Base-by-base conservation (phyloP, 73 alveolate species). In the Uronychia binucleata region DNA sequence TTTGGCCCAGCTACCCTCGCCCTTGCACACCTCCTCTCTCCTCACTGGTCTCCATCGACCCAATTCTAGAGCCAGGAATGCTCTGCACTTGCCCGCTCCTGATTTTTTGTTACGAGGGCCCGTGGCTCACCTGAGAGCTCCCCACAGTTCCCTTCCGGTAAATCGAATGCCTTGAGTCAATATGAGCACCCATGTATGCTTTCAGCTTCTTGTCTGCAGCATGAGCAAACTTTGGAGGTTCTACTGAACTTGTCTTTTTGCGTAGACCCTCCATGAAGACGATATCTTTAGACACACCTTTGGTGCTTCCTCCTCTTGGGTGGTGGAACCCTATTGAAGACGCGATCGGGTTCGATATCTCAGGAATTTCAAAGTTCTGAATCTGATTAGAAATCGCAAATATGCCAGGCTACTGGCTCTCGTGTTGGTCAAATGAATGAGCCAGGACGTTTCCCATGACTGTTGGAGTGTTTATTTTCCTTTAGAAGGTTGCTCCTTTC, bases 391-490 rank as follows among this genome's bases (percentile, higher is more conserved):
- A n/a, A n/a, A n/a, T n/a, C n/a, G n/a, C n/a, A n/a, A n/a, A n/a
- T n/a, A n/a, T n/a, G n/a, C n/a, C n/a, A n/a, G n/a, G n/a, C n/a
- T n/a, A n/a, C n/a, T n/a, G n/a, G n/a, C n/a, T n/a, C 19, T 46
- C 67, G n/a, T 46, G 19, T 46, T 46, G 19, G 67, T 46, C 67
- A 46, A 46, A 46, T 46, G 67, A 46, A 5, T 46, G 67, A 46
- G 67, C 67, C 19, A 46, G 67, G 19, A 11, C 19, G 67, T 46
- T 46, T 19, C 67, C 67, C 5, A 5, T 46, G 5, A 5, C 67
- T 46, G 67, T 19, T 46, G 67, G 19, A 19, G 83, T 59, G 79
- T 83, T 86, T 81, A 46, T 19, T 46, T 46, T 46, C 67, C 67
- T 5, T 5, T 46, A 19, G 19, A 46, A 46, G 19, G 67, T 11